Base-by-base conservation (phyloP, 2,329 filamentous ascomycete species). In the Ilyonectria sp. region DNA sequence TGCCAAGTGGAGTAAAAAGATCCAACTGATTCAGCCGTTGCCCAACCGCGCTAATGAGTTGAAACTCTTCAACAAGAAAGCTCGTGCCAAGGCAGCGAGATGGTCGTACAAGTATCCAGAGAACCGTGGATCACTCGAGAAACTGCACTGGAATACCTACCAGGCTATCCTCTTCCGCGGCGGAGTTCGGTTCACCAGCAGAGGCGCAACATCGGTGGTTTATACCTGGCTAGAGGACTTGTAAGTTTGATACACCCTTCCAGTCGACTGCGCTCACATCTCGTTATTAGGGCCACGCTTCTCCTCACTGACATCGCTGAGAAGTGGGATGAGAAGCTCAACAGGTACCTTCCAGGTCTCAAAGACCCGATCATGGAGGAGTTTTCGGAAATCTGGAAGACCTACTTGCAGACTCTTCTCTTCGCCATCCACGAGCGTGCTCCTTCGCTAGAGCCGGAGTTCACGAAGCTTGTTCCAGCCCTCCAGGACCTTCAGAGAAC, bases 141-240 rank as follows among this genome's bases (percentile, higher is more conserved):
- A 26, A 5, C 67, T 71, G 8, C 44, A 46, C 9, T 58, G 29
- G 17, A 0, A 3, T 3, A 67, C 67, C 1, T 58, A 69, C 3
- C 9, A 23, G 1, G 69, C 69, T 17, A 67, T 26, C 21, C 23
- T 71, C 1, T 6, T 9, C 3, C 69, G 67, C 2, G 8, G 13
- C 0, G 69, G 67, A 1, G 0, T 10, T 2, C 17, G 31, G 1
- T 68, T 46, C 17, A 61, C 21, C 1, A 68, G 49, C 29, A 21
- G 17, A 0, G 21, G 50, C 0, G n/a, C 29, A 1, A 11, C 23
- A 1, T 23, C 10, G 1, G 31, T 62, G 1, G 63, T 49, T 1
- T 69, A 71, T 13, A 56, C 19, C 6, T 71, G 67, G 67, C 31
- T 66, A 0, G 64, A 68, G 23, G 29, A 61, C 7, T 13, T 71